Evolutionary conservation across 371 early-diverging fungal species (phyloP).

Genomic region (Lichtheimia ramosa): DNA sequence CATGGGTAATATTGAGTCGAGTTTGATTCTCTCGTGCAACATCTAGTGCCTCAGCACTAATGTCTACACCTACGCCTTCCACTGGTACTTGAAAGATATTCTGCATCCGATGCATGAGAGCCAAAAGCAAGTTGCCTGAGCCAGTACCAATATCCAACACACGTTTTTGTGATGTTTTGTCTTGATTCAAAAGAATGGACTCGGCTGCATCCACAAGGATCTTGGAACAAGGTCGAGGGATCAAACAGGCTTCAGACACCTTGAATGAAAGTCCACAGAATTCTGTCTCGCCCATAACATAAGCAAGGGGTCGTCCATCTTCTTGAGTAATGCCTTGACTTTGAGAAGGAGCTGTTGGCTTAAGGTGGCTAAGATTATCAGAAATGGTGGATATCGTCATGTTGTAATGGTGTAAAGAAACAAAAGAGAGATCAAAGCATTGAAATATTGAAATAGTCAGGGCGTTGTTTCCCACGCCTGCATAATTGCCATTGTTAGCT

Average conservation of each 20-base stretch:
- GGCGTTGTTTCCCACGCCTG: too few relatives aligned
- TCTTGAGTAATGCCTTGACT: too few relatives aligned
- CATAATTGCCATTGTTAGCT: too few relatives aligned
- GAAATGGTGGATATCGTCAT: too few relatives aligned
- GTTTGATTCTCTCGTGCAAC: conserved; percentile 53
- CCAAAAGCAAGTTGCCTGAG: conserved; percentile 68
- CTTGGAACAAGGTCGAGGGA: conserved; percentile 73
- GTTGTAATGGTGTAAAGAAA: too few relatives aligned
- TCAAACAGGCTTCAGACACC: conserved; percentile 65
- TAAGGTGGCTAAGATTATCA: too few relatives aligned
- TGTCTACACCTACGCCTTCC: conserved; percentile 65
- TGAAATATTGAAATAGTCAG: too few relatives aligned
- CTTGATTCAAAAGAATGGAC: background rate
- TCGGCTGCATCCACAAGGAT: conserved; percentile 57
- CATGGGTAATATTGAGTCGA: conserved; percentile 21
- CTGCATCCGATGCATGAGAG: conserved; percentile 38
- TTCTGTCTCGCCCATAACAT: conserved; percentile 56
- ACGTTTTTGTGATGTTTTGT: conserved; percentile 3
- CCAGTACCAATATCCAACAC: conserved; percentile 80
- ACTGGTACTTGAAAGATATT: conserved; percentile 2
- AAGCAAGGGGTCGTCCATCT: conserved; percentile 44
- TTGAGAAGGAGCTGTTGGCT: too few relatives aligned
- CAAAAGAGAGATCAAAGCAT: too few relatives aligned
- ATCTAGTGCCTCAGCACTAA: conserved; percentile 57
- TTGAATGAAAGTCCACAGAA: conserved; percentile 60